Base-by-base conservation (phyloP, 2,329 filamentous ascomycete species). In the Colletotrichum cordylinicola region DNA sequence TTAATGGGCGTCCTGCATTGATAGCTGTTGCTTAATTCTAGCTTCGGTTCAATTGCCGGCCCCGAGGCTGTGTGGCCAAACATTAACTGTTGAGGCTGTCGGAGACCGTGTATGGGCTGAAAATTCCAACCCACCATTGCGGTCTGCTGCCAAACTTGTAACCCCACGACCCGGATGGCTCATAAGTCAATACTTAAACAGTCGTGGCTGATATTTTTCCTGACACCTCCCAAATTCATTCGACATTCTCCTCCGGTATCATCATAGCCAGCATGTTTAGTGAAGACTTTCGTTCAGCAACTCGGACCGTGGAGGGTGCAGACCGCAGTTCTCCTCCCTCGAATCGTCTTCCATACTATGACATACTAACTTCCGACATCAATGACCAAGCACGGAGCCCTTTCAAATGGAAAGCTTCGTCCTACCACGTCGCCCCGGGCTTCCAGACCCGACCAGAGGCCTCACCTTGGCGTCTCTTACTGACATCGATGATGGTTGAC, bases 371-470 rank as follows among this genome's bases (percentile, higher is more conserved):
- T 21, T 1, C 43, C n/a, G 1, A 52, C n/a, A 24, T 52, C n/a
- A 24, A 21, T 13, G 43, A 52, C 10, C 0, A 21, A 1, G 18
- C 43, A 52, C 6, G 21, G 6, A 0, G 43, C 1, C 43, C 6
- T 52, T 52, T 52, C n/a, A 13, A 52, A 52, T 52, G 43, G 43
- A 52, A 52, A 52, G 12, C 21, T 0, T 52, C 43, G 12, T 52
- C 43, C 2, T 52, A 1, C n/a, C 43, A 52, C 10, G 43, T 52
- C n/a, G 43, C 43, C 2, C 43, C 43, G 43, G 43, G 43, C 43
- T 52, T 2, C n/a, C 10, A 52, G 43, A 24, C 0, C n/a, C 43
- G 10, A 21, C 43, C 2, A 21, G 0, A 0, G 10, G n/a, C n/a
- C 43, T 52, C 43, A 24, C 43, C 43, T 13, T 52, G 43, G 43